These are phyloP conservation scores for Microstegium vimineum DNA, from an alignment of 176 grass and related monocot genomes.

Conservation along the genomic window DNA sequence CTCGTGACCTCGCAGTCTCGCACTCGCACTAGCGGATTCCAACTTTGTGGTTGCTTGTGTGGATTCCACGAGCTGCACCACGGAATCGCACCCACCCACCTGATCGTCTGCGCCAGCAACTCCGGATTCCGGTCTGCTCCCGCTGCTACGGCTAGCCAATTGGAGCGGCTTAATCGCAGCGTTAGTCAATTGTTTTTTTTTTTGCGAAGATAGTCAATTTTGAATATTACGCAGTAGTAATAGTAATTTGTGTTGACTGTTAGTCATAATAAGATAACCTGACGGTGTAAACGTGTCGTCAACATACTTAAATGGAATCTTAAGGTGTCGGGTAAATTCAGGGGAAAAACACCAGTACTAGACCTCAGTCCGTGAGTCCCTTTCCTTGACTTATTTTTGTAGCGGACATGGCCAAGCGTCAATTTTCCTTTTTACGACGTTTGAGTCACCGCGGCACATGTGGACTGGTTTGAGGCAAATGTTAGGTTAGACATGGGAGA, in stretches of 20 bases:
- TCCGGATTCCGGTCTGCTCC: neutral
- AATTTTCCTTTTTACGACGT: neutral
- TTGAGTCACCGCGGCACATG: neutral
- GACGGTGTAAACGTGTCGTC: neutral
- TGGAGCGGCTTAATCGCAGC: neutral
- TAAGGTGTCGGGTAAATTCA: neutral
- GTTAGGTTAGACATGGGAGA: neutral
- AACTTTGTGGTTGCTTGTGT: neutral
- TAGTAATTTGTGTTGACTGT: neutral
- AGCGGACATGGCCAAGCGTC: too few relatives aligned
- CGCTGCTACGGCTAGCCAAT: neutral
- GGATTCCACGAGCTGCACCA: slow-evolving; percentile 18
- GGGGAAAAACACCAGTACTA: neutral
- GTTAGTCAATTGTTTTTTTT: too few relatives aligned
- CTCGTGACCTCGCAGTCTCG: neutral
- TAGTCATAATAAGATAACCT: neutral
- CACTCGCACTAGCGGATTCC: neutral
- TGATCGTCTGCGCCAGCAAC: slow-evolving; percentile 14
- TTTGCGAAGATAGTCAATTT: too few relatives aligned
- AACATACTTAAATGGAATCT: neutral
- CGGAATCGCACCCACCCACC: too few relatives aligned
- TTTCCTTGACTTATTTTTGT: neutral
- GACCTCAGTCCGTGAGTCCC: too few relatives aligned
- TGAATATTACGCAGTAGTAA: neutral
- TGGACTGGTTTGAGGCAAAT: too few relatives aligned